Conservation (phyloP, 345 rosid genomes). For the Hypericum perforatum region DNA sequence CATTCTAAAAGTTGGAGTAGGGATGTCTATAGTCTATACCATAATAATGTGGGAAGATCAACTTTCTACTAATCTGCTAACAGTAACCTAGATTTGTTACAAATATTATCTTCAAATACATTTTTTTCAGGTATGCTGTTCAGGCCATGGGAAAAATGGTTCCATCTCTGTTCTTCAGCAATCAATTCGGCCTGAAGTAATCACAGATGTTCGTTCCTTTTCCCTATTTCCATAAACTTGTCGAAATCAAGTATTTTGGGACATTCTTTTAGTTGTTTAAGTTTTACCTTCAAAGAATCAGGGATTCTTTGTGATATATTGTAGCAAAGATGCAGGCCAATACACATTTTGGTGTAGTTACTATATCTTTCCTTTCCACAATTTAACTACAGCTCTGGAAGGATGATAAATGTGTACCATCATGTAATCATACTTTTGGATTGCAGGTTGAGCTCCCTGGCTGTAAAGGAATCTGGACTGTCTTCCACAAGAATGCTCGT, state of each 20-base stretch:
- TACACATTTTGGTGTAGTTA: too few species aligned
- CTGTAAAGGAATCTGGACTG: conserved; percentile 98
- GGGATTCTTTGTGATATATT: too few species aligned
- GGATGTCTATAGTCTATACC: too few species aligned
- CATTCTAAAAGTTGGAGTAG: too few species aligned
- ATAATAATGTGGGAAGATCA: too few species aligned
- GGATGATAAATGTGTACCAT: too few species aligned
- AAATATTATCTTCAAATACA: not conserved
- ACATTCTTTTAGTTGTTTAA: too few species aligned
- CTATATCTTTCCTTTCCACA: too few species aligned
- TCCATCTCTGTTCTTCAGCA: conserved; percentile 79
- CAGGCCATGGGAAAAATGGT: conserved; percentile 99
- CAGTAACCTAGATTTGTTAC: not conserved
- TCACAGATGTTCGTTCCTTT: conserved; percentile 62
- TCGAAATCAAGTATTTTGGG: not conserved
- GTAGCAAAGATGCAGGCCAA: too few species aligned
- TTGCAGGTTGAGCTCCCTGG: conserved; percentile 90
- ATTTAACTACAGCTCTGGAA: too few species aligned
- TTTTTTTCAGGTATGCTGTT: conserved; percentile 78
- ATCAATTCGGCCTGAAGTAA: conserved; percentile 94
- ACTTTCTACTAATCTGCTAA: too few species aligned
- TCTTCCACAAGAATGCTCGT: conserved; percentile 85
- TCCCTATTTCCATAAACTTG: conserved; percentile 1
- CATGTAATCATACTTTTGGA: not conserved
- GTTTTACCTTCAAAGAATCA: too few species aligned